Base-by-base conservation (phyloP, 768 basidiomycete species). In the Floccularia luteovirens region DNA sequence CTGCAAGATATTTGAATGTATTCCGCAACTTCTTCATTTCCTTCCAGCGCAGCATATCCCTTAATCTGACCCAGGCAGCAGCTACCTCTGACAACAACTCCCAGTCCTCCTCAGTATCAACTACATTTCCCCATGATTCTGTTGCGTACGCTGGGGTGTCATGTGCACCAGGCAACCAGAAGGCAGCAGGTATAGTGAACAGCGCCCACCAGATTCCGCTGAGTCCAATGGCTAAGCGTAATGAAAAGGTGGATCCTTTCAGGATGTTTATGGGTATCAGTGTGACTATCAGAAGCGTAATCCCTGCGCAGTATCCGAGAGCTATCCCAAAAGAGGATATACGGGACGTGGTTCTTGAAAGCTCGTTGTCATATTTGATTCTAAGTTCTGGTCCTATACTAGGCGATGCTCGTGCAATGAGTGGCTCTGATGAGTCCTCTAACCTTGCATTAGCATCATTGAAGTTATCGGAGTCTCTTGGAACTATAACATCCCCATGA, bases 121-220 rank as follows among this genome's bases (percentile, higher is more conserved):
- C 55, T 21, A 39, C 54, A 14, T 50, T 43, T 27, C 44, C 48
- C 3, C 32, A 74, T 8, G 33, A 48, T 31, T 41, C 48, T 2
- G 24, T 36, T 14, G 27, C 22, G 14, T 41, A 28, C 6, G 39
- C 43, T 33, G 19, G 38, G 24, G 21, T 49, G 34, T 36, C 46
- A 44, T 28, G 27, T 14, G 21, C 49, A 8, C 69, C 64, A 0
- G 88, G 88, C 0, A 92, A 59, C 76, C 82, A 90, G 0, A 83
- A 23, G 0, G 77, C 79, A 2, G 88, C 83, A 3, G 90, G 89
- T 3, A 94, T 55, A 1, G 85, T 82, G 44, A 89, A 90, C 0
- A 82, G 22, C 0, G 78, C 79, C 94, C 94, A 97, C 84, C 90
- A 92, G 0, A 82, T 56, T 0, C 91, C 93, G 49, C 83, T 90